These are phyloP conservation scores for Agastache rugosa DNA, from an alignment of 257 asterid species.

Conservation along the genomic window DNA sequence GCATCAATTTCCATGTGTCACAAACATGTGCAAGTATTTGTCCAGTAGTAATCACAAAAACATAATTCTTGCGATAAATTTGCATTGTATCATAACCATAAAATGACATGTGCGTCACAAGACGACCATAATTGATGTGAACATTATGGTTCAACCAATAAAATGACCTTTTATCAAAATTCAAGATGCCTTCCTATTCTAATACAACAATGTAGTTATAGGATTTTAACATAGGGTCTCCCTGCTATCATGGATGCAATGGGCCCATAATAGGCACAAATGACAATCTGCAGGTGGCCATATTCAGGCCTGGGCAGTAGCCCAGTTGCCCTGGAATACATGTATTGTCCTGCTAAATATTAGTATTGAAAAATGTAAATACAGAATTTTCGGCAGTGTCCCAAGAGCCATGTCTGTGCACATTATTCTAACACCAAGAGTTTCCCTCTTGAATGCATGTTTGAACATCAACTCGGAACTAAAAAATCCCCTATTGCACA, in stretches of 20 bases:
- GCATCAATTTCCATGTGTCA: constrained; percentile 35
- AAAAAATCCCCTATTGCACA: background rate
- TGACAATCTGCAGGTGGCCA: background rate
- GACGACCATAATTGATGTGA: background rate
- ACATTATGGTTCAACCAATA: background rate
- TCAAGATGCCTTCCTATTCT: constrained; percentile 15
- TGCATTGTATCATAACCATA: constrained; percentile 1
- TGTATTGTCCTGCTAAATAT: background rate
- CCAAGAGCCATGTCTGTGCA: constrained; percentile 11
- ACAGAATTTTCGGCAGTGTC: background rate
- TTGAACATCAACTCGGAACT: background rate
- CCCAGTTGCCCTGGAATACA: background rate
- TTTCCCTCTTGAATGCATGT: background rate
- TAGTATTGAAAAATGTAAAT: background rate
- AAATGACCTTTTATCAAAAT: constrained; percentile 15
- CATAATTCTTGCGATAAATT: background rate
- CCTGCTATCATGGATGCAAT: constrained; percentile 11
- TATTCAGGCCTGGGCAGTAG: background rate
- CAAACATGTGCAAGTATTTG: constrained; percentile 23
- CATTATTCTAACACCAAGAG: background rate
- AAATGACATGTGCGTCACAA: background rate
- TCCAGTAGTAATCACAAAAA: constrained; percentile 11
- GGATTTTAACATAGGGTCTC: constrained; percentile 15
- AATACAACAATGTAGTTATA: background rate
- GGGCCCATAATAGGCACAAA: background rate